Base-by-base conservation (phyloP, 163 green algal species). In the Scenedesmus sp. region DNA sequence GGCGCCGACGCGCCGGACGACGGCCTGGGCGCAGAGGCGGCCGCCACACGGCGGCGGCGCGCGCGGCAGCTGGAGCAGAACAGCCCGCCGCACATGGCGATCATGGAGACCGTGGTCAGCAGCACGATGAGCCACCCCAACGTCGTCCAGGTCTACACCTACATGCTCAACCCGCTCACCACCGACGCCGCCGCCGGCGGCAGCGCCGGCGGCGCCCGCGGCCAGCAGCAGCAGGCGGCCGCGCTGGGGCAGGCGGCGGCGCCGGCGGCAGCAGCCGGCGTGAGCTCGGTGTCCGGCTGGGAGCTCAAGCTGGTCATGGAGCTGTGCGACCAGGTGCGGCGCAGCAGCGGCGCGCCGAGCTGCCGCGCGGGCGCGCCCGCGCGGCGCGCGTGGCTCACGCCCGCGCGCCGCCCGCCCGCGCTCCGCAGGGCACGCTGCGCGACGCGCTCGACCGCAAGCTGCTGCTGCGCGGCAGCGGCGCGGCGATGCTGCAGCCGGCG, bases 41-140 rank as follows among this genome's bases (percentile, higher is more conserved):
- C 6, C 7, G 7, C 10, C 39, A 47, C 15, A 22, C 42, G 48
- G 42, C 44, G 28, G 28, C 42, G 20, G 44, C 15, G 63, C 44
- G 26, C 24, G 13, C 39, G 63, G 39, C 22, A 47, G 9, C 51
- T 54, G 51, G 20, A 51, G 24, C 56, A 62, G 31, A 57, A 56
- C 22, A 60, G 34, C 11, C 20, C 62, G 15, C 60, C 73, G 2
- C 73, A 86, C 48, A 91, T 91, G 83, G 73, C 60, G 33, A 58
- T 81, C 47, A 86, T 83, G 73, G 82, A 87, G 77, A 63, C 82
- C 9, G 82, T 81, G 10, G 65, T 87, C 31, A 77, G 60, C 48
- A 80, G 70, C 44, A 66, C 57, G 54, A 70, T 87, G 63, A 66
- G 42, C 24, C 74, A 87, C 50, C 77, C 70, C 0, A 84, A 87